Base-by-base conservation (phyloP, 352 stramenopile genomes). In the Globisporangium irregulare region DNA sequence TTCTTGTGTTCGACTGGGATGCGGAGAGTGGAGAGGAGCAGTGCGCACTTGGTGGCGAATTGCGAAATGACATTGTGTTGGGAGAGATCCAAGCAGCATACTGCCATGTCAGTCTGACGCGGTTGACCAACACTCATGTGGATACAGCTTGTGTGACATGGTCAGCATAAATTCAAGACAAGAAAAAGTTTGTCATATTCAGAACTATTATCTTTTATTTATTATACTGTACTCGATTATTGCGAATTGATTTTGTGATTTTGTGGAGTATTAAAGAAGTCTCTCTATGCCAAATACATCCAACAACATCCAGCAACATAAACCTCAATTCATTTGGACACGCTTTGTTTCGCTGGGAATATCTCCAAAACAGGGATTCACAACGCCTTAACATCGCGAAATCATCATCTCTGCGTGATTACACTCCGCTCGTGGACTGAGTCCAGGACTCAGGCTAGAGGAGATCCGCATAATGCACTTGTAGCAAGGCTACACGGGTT, bases 11-110 rank as follows among this genome's bases (percentile, higher is more conserved):
- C 8, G 29, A 4, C 7, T 24, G 43, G 18, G n/a, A 12, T 3
- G 41, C 41, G 4, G 18, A n/a, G 14, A 51, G 18, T n/a, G 43
- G 14, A 51, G 18, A 9, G 43, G 29, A 41, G 55, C 18, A 29
- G 55, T 29, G 29, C 20, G 55, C 24, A 34, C 32, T 55, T 43
- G 50, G 27, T 62, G 14, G 48, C 18, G 55, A 56, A 43, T 62
- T 60, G 51, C 8, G 29, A 29, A 72, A 60, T 68, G 60, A 43
- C 25, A 46, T 43, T 61, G 55, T 24, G 4, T 60, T 20, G 15
- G 27, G 27, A 14, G 27, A 41, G 8, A 29, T 20, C 41, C 59
- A 65, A 65, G 59, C 46, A 46, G 43, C 18, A 46, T 4, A 1
- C 38, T 20, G 38, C 38, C 12, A 20, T 3, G 38, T 46, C 12